A percentile compares a stretch with the other conserved stretches of the same genome.
These are phyloP conservation scores for Solanum acaule DNA, from an alignment of 257 asterid species.

Conservation along the genomic window DNA sequence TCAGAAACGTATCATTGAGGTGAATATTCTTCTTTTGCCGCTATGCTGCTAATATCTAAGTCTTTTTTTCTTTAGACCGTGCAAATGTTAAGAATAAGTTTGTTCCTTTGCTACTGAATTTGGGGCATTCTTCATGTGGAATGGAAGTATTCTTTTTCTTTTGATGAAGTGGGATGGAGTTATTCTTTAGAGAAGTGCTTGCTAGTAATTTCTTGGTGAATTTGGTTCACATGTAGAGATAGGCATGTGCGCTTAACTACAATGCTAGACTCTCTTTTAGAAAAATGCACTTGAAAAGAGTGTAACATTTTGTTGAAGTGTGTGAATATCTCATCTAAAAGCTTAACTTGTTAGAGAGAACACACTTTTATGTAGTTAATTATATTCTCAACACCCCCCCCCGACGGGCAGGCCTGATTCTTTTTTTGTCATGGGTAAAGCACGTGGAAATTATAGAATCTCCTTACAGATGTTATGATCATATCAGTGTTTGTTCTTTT, in stretches of 20 bases:
- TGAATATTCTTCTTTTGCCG: conserved; percentile 5
- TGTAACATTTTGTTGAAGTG: background rate
- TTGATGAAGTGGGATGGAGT: background rate
- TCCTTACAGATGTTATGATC: background rate
- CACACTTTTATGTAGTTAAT: background rate
- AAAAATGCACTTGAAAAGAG: background rate
- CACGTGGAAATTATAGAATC: background rate
- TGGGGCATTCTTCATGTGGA: background rate
- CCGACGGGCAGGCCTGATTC: background rate
- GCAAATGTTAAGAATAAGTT: background rate
- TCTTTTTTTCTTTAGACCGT: background rate
- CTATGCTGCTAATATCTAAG: background rate
- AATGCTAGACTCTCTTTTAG: background rate
- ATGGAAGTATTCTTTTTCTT: background rate
- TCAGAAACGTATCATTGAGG: conserved; percentile 76
- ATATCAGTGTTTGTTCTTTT: background rate
- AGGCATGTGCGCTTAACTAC: background rate
- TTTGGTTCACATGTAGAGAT: background rate
- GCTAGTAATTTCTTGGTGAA: background rate
- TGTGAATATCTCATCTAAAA: background rate
- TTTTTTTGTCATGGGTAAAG: background rate
- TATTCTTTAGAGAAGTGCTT: background rate
- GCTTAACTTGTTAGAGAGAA: background rate
- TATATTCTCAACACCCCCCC: background rate
- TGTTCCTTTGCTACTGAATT: background rate